Evolutionary conservation across 441 rosid species (phyloP).

Genomic region (Flueggea neowawraea): DNA sequence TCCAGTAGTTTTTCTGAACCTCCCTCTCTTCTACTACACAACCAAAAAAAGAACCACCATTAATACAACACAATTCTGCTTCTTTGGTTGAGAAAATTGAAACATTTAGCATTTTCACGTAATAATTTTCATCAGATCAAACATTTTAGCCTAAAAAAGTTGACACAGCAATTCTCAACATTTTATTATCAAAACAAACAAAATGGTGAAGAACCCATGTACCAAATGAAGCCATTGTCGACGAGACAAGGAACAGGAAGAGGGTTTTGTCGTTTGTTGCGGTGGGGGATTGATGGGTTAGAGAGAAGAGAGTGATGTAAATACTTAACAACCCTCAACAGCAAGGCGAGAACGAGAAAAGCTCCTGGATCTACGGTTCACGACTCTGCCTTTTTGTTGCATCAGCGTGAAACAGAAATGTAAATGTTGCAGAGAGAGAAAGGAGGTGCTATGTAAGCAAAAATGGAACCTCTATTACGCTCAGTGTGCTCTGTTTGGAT

Average conservation of each 20-base stretch:
- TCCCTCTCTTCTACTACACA: slow-evolving; percentile 50
- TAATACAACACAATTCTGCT: not conserved
- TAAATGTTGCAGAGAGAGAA: no score
- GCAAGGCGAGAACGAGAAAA: slow-evolving; percentile 82
- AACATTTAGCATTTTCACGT: no score
- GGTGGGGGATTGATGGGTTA: not conserved
- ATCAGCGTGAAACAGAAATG: slow-evolving; percentile 15
- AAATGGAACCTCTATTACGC: no score
- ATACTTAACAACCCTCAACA: slow-evolving; percentile 51
- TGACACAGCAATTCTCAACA: not conserved
- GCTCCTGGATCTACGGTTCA: slow-evolving; percentile 76
- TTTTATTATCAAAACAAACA: slow-evolving; percentile 3
- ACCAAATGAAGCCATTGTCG: slow-evolving; percentile 14
- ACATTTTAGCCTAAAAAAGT: no score
- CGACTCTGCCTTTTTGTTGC: slow-evolving; percentile 69
- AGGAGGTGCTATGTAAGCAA: no score
- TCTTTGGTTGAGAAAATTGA: no score
- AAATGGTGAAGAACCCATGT: not conserved
- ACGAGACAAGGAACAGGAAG: not conserved
- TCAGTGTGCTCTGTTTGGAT: no score
- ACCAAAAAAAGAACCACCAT: not conserved
- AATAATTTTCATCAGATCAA: no score
- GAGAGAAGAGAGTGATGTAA: not conserved
- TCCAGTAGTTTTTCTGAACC: slow-evolving; percentile 85
- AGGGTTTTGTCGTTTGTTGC: no score